Conservation (phyloP, 139 green algal species). For the Closterium sp. region DNA sequence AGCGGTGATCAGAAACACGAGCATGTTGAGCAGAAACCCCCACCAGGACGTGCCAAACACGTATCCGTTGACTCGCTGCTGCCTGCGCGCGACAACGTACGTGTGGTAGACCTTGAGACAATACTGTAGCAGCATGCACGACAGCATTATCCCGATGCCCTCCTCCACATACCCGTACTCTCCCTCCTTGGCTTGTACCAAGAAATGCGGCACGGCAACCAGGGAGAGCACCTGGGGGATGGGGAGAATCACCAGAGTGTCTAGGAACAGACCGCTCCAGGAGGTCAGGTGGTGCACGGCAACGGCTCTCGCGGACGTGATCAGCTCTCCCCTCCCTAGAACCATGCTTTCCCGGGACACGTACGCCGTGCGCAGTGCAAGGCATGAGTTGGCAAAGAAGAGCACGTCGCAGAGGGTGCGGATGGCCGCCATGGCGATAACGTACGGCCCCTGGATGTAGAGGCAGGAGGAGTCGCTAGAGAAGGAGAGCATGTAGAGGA, state of each 20-base stretch:
- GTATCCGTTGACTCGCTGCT: slow-evolving; percentile 23
- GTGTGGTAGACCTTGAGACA: neutral
- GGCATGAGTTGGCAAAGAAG: neutral
- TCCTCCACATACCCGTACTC: neutral
- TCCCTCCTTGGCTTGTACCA: neutral
- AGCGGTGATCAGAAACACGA: neutral
- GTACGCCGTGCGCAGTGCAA: neutral
- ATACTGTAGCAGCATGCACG: slow-evolving; percentile 6
- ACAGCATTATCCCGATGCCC: neutral
- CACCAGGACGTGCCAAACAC: slow-evolving; percentile 22
- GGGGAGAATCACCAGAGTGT: slow-evolving; percentile 1
- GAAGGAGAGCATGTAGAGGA: neutral
- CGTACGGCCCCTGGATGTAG: slow-evolving; percentile 10
- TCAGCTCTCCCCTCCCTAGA: neutral
- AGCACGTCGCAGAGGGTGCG: neutral
- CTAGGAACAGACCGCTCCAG: neutral
- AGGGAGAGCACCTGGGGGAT: neutral
- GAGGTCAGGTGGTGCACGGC: neutral
- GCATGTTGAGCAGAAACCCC: slow-evolving; percentile 10
- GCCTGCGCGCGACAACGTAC: neutral
- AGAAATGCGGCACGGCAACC: neutral
- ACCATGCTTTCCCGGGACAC: neutral
- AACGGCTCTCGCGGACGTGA: neutral
- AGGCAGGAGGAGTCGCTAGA: neutral
- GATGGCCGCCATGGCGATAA: neutral